Conservation (phyloP, 1,284 basidiomycete genomes). For the Cryptococcus sp. region DNA sequence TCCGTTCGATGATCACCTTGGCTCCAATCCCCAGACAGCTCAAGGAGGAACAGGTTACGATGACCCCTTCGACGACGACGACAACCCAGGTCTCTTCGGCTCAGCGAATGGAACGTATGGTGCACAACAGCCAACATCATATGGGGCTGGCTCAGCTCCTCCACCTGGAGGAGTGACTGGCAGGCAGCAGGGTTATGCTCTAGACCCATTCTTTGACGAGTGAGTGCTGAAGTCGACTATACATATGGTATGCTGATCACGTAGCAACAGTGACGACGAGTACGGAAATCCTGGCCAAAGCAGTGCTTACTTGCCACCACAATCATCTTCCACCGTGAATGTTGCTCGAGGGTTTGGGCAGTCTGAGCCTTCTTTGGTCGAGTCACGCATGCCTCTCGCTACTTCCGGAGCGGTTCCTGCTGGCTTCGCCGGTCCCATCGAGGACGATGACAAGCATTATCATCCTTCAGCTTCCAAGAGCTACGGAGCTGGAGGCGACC, state of each 20-base stretch:
- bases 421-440: slow-evolving; percentile 29
- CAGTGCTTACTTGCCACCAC: slow-evolving; percentile 36
- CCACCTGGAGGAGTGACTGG: not conserved
- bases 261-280: slow-evolving; percentile 46
- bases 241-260: slow-evolving; percentile 2
- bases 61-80: slow-evolving; percentile 43
- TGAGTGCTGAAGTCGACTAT: slow-evolving; percentile 20
- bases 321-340: slow-evolving; percentile 34
- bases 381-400: slow-evolving; percentile 43
- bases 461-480: slow-evolving; percentile 18
- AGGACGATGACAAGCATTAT: slow-evolving; percentile 20
- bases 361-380: slow-evolving; percentile 33
- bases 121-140: slow-evolving; percentile 1
- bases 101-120: slow-evolving; percentile 3
- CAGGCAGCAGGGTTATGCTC: slow-evolving; percentile 39
- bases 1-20: slow-evolving; percentile 51
- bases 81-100: slow-evolving; percentile 24
- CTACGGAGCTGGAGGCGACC: slow-evolving; percentile 29
- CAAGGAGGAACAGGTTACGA: slow-evolving; percentile 19
- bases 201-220: slow-evolving; percentile 56
- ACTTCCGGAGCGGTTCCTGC: slow-evolving; percentile 40
- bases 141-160: not conserved
- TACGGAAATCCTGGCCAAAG: slow-evolving; percentile 35
- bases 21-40: slow-evolving; percentile 34
- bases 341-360: slow-evolving; percentile 24